Evolutionary conservation across 306 rosid species (phyloP), one percentile per base, ranked within the genome.

Genomic region (Datisca glomerata): DNA sequence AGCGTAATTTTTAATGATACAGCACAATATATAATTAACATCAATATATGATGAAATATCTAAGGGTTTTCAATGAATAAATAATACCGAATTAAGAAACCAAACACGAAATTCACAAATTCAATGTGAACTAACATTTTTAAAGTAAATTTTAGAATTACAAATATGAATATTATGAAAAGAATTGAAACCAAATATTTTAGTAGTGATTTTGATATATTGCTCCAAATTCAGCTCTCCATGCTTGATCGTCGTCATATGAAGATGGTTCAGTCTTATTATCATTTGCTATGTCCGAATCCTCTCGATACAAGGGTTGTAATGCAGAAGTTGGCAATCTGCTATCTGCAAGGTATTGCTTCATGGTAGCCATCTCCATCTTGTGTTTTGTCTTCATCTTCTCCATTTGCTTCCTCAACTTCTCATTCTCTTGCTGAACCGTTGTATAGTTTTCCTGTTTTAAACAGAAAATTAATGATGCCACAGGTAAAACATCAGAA

Each of bases 191-290:
- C 51, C 29, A 6, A 24, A 18, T 13, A 2, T n/a, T 8, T 63
- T 67, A 89, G 56, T 72, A 72, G 60, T 80, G 98, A 14, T 91
- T 78, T 61, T 80, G 94, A 65, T 84, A 91, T 54, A 85, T 84
- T n/a, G 92, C 96, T 56, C 96, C 94, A 71, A 84, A 91, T 54
- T 91, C 96, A 29, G 84, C 81, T 64, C 87, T 80, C 96, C 98
- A 80, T 15, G 92, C 80, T 56, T 84, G 94, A 66, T 91, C 91
- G 21, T 74, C 89, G 14, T 82, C 93, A 22, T n/a, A n/a, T n/a
- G 51, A 18, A 49, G 37, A 46, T 7, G 68, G 66, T 45, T 49
- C 27, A 19, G 66, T 56, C 61, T 69, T 68, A 31, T 55, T 61
- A 10, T 60, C 24, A 16, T 8, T 65, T 18, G 32, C 68, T 7